Conservation (phyloP, 257 asterid species). For the Asclepias syriaca region DNA sequence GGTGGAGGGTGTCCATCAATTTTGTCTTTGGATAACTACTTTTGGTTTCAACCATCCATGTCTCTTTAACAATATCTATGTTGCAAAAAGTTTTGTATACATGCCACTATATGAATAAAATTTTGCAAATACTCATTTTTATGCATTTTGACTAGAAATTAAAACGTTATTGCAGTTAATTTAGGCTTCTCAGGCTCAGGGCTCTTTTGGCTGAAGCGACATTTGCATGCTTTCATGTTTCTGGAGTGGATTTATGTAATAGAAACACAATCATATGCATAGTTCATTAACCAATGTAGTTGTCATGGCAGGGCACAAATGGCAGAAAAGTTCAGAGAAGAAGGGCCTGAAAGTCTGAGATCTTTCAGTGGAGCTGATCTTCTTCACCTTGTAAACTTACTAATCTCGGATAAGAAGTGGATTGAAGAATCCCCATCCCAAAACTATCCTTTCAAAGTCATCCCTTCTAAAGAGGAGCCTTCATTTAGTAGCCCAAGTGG, state of each 20-base stretch:
- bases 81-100: background rate
- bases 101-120: background rate
- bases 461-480: constrained; percentile 24
- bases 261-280: background rate
- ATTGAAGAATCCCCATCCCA: constrained; percentile 40
- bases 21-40: background rate
- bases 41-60: background rate
- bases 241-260: background rate
- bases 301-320: constrained; percentile 45
- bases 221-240: background rate
- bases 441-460: constrained; percentile 48
- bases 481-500: constrained; percentile 17
- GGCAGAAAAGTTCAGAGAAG: constrained; percentile 41
- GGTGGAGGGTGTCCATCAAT: background rate
- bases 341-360: constrained; percentile 51
- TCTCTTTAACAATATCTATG: background rate
- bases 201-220: background rate
- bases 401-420: constrained; percentile 80
- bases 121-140: background rate
- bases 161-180: background rate
- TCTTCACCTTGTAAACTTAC: constrained; percentile 52
- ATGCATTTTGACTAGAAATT: background rate
- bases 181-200: background rate
- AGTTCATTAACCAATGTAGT: background rate
- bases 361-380: constrained; percentile 47